These are phyloP conservation scores for Austroboletus novae-zelandiae DNA, from an alignment of 1,284 basidiomycete genomes.

Conservation along the genomic window DNA sequence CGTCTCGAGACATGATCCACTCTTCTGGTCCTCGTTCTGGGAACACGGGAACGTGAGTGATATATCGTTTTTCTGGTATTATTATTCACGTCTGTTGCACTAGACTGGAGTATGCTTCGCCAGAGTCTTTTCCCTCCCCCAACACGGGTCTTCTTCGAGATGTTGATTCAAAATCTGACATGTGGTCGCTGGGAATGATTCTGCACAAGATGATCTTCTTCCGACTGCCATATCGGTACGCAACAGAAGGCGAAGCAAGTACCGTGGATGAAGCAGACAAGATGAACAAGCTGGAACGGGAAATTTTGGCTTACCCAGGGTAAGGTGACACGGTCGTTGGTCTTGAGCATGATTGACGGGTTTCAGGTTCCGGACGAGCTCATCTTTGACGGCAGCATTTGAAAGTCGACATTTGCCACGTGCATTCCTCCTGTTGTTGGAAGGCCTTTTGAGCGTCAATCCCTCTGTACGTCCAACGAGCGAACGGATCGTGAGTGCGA, in stretches of 20 bases:
- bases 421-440: conserved; percentile 68
- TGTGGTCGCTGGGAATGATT: conserved; percentile 91
- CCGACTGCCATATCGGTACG: conserved; percentile 73
- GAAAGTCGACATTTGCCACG: conserved; percentile 67
- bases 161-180: conserved; percentile 85
- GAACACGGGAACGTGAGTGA: conserved; percentile 89
- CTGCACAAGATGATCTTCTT: conserved; percentile 91
- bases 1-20: conserved; percentile 84
- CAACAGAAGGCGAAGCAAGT: conserved; percentile 50
- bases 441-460: conserved; percentile 62
- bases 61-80: background rate
- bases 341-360: conserved; percentile 5
- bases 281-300: conserved; percentile 63
- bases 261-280: conserved; percentile 53
- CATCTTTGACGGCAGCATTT: conserved; percentile 51
- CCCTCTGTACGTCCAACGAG: conserved; percentile 66
- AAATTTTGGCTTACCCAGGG: conserved; percentile 77
- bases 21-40: conserved; percentile 71
- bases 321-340: conserved; percentile 31
- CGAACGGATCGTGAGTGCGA: conserved; percentile 63
- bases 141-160: conserved; percentile 65
- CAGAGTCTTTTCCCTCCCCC: conserved; percentile 79
- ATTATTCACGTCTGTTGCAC: conserved; percentile 5
- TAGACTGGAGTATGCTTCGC: conserved; percentile 79
- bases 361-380: conserved; percentile 58